Conservation (phyloP, 495 filamentous ascomycete genomes). For the Aspergillus leporis region DNA sequence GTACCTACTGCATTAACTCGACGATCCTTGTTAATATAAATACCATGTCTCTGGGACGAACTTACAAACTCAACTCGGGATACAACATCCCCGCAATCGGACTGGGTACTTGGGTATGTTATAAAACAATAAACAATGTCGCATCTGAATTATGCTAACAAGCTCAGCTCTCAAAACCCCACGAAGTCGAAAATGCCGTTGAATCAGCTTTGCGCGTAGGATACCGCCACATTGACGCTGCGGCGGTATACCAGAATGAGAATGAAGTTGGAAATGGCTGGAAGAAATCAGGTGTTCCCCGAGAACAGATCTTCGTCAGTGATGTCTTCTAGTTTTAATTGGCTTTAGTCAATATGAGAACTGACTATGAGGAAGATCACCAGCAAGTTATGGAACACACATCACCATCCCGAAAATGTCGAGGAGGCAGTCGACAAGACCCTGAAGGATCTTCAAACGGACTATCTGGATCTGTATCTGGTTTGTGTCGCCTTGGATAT, state of each 20-base stretch:
- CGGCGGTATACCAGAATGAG: conserved; percentile 44
- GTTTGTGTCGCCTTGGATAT: conserved; percentile 33
- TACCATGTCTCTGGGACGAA: conserved; percentile 39
- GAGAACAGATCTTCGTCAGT: conserved; percentile 46
- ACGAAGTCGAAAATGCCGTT: conserved; percentile 52
- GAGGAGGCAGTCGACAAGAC: conserved; percentile 44
- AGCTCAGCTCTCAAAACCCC: conserved; percentile 44
- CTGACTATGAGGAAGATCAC: conserved; percentile 29
- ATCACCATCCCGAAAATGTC: conserved; percentile 42
- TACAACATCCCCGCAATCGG: conserved; percentile 40
- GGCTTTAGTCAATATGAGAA: neutral
- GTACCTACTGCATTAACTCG: too few species aligned
- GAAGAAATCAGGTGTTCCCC: conserved; percentile 42
- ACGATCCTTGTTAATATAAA: too few species aligned
- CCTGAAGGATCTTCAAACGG: conserved; percentile 42
- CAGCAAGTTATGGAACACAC: conserved; percentile 48
- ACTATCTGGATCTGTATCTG: conserved; percentile 45
- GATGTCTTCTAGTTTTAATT: neutral
- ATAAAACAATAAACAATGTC: neutral
- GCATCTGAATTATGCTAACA: neutral
- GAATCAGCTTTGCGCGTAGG: conserved; percentile 46
- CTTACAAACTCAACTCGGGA: conserved; percentile 43
- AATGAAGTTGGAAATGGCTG: conserved; percentile 44
- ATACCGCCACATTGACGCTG: conserved; percentile 47
- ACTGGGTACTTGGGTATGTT: conserved; percentile 34